Evolutionary conservation across 257 asterid species (phyloP).

Genomic region (Fraxinus cuspidata): DNA sequence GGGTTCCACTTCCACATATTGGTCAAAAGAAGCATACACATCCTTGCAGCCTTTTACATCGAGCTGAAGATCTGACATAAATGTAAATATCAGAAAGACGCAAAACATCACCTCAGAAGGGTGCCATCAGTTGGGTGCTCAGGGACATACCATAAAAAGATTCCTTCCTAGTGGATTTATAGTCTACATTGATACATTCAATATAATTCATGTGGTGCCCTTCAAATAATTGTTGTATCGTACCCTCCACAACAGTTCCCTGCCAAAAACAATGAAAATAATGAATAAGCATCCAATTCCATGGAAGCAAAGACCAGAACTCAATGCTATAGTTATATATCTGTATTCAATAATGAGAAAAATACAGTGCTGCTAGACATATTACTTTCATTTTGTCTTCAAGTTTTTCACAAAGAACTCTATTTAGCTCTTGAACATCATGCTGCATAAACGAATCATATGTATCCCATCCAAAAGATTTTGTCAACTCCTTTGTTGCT

Average conservation of each 20-base stretch:
- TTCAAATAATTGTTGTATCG: constrained; percentile 80
- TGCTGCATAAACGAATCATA: constrained; percentile 87
- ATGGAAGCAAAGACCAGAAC: constrained; percentile 11
- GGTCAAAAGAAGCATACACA: constrained; percentile 83
- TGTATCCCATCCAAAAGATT: constrained; percentile 86
- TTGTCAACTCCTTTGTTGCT: constrained; percentile 83
- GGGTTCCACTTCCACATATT: constrained; percentile 80
- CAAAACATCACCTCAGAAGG: constrained; percentile 16
- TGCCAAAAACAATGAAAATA: constrained; percentile 30
- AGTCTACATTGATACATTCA: constrained; percentile 80
- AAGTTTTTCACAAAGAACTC: constrained; percentile 84
- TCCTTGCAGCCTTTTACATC: constrained; percentile 82
- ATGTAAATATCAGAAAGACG: constrained; percentile 23
- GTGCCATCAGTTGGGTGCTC: constrained; percentile 19
- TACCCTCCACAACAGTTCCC: constrained; percentile 91
- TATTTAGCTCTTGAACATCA: constrained; percentile 85
- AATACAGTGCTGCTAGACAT: constrained; percentile 12
- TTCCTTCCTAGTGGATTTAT: constrained; percentile 83
- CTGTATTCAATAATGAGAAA: constrained; percentile 21
- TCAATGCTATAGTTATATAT: background rate
- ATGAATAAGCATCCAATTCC: constrained; percentile 5
- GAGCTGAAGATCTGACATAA: constrained; percentile 69
- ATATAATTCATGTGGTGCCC: constrained; percentile 90
- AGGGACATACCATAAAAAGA: constrained; percentile 67
- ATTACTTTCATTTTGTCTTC: constrained; percentile 90